Evolutionary conservation across 2,329 filamentous ascomycete genomes (phyloP), one percentile per base, ranked within the genome.

Genomic region (Exophiala lecanii-corni): DNA sequence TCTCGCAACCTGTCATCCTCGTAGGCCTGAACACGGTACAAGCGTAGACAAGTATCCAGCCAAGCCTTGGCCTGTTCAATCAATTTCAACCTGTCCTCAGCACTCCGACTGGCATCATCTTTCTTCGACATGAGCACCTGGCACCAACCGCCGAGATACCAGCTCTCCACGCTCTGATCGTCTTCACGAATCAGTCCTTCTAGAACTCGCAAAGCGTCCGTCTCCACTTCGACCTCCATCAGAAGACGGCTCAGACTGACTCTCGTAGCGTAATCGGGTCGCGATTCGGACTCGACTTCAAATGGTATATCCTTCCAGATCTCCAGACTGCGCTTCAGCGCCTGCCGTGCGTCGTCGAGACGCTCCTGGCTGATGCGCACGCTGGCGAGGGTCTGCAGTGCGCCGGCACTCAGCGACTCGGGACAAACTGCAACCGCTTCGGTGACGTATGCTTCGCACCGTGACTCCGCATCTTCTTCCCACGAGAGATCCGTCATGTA

Each of bases 401-500:
- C 86, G 67, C 96, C 91, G 3, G 89, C 78, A 42, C 80, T 82
- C 19, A 51, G 36, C 7, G 33, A 5, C 42, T 83, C 77, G 3
- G 91, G 89, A 45, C 86, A 86, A 49, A 94, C 79, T 57, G 94
- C 71, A 43, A 92, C 82, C 18, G 92, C 92, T 69, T 98, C 89
- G 4, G 89, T 94, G 51, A 97, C 79, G 46, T 95, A 79, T 4
- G 79, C 71, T 67, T 98, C 91, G 70, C 94, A 98, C 55, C 83
- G 79, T 54, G 78, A 72, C 69, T 98, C 92, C 4, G 91, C 92
- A 60, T 96, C 89, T 39, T 82, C 80, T 66, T 96, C 89, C 63
- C 78, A 92, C 58, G 86, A 92, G 57, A 97, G 70, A 69, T 98
- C 92, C 9, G 92, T 98, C 92, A 98, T 98, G 72, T 96, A 98